Conservation (phyloP, 441 rosid species). For the Sinapis alba region DNA sequence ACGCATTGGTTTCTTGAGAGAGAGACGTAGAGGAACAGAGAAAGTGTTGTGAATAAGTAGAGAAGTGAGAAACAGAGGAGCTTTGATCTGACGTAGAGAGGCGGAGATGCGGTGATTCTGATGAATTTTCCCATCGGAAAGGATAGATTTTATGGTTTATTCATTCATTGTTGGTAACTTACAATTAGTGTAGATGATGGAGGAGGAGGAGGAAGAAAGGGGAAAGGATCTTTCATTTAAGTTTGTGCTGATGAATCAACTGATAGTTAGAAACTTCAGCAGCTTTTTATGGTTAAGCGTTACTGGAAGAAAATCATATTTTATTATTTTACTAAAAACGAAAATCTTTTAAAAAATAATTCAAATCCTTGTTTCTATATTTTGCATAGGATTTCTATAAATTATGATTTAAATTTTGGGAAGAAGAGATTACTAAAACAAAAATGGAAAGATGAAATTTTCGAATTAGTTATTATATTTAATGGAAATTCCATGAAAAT, state of each 20-base stretch:
- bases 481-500: too few relatives aligned
- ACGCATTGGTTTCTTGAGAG: slow-evolving; percentile 66
- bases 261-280: slow-evolving; percentile 28
- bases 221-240: slow-evolving; percentile 23
- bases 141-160: slow-evolving; percentile 7
- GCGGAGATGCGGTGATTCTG: slow-evolving; percentile 34
- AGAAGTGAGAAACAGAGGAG: slow-evolving; percentile 74
- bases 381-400: neutral
- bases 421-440: neutral
- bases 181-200: slow-evolving; percentile 8
- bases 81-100: slow-evolving; percentile 73
- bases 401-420: neutral
- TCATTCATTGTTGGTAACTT: neutral
- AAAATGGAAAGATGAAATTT: neutral
- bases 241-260: slow-evolving; percentile 29
- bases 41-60: slow-evolving; percentile 61
- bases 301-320: neutral
- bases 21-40: slow-evolving; percentile 54
- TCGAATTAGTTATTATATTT: neutral
- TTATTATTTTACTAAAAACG: neutral
- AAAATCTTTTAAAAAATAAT: neutral
- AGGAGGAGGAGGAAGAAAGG: neutral
- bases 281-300: slow-evolving; percentile 37
- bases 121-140: slow-evolving; percentile 35
- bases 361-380: neutral